These are phyloP conservation scores for Choanephora cucurbitarum DNA, from an alignment of 371 early-diverging fungal species.

Conservation along the genomic window DNA sequence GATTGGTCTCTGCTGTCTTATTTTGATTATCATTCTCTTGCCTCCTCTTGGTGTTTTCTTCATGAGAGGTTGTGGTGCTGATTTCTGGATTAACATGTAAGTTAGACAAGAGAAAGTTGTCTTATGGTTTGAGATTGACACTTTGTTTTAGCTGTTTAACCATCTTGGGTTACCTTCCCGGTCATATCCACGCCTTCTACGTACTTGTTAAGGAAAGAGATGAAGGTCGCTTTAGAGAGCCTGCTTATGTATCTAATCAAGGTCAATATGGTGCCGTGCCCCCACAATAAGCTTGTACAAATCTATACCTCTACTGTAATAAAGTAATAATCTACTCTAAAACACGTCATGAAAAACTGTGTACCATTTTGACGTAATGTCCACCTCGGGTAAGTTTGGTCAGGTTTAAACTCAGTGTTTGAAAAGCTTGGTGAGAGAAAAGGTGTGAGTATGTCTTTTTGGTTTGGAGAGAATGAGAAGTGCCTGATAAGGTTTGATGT, in stretches of 20 bases:
- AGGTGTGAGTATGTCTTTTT: too few relatives aligned
- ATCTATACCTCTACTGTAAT: background rate
- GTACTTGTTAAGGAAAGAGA: constrained; percentile 45
- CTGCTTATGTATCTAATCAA: background rate
- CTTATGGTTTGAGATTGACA: background rate
- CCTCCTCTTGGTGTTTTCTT: constrained; percentile 52
- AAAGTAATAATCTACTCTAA: background rate
- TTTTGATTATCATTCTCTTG: constrained; percentile 43
- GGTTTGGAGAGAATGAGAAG: too few relatives aligned
- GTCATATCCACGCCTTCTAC: constrained; percentile 50
- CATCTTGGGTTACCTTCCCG: constrained; percentile 42
- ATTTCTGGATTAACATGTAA: constrained; percentile 56
- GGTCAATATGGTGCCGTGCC: constrained; percentile 1
- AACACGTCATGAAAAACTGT: too few relatives aligned
- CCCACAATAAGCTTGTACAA: background rate
- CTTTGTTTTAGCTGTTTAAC: constrained; percentile 32
- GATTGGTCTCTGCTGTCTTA: constrained; percentile 49
- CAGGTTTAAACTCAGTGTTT: too few relatives aligned
- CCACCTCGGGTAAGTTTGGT: too few relatives aligned
- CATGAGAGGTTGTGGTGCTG: constrained; percentile 45
- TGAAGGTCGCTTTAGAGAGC: constrained; percentile 4
- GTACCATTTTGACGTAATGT: too few relatives aligned
- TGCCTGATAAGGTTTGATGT: too few relatives aligned
- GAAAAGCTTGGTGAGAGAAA: too few relatives aligned
- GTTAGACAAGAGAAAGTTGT: constrained; percentile 1